Evolutionary conservation across 2,329 filamentous ascomycete genomes (phyloP), one percentile per base, ranked within the genome.

Genomic region (Metarhizium brunneum): DNA sequence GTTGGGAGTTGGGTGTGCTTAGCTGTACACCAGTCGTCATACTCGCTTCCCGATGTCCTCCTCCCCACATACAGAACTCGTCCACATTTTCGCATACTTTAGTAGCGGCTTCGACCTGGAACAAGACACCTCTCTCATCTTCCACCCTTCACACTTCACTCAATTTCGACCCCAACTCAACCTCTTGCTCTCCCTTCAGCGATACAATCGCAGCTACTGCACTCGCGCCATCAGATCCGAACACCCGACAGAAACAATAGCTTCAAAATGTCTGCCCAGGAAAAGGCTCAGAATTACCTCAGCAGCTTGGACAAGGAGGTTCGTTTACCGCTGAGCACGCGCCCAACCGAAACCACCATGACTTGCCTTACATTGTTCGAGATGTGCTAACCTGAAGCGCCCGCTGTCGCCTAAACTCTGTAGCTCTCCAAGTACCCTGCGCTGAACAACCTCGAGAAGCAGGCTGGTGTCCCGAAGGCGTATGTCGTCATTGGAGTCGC

Each of bases 371-470:
- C 50, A 56, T 45, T 59, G 60, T 61, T 65, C 60, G 65, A 64
- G 42, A 48, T 49, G 30, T 38, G 29, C 63, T 63, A 54, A 62
- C 61, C 58, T 61, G 38, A 13, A 32, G 49, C 35, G 16, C 38
- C 42, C 40, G 29, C 50, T 52, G 29, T 16, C 7, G 35, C 47
- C 47, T 35, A 16, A 30, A 3, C 7, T 50, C 18, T 43, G 29
- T 57, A 94, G 89, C 85, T 94, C 63, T 89, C 87, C 72, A 92
- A 92, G 74, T 94, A 94, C 77, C 87, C 87, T 65, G 74, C 81
- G 67, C 82, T 94, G 71, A 87, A 85, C 81, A 90, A 92, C 76
- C 81, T 94, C 67, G 90, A 95, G 83, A 88, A 86, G 81, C 85
- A 88, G 73, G 87, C 86, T 61, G 85, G 82, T 57, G 81, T 94